Evolutionary conservation across 1,284 basidiomycete genomes (phyloP).

Genomic region (Cutaneotrichosporon sp.): DNA sequence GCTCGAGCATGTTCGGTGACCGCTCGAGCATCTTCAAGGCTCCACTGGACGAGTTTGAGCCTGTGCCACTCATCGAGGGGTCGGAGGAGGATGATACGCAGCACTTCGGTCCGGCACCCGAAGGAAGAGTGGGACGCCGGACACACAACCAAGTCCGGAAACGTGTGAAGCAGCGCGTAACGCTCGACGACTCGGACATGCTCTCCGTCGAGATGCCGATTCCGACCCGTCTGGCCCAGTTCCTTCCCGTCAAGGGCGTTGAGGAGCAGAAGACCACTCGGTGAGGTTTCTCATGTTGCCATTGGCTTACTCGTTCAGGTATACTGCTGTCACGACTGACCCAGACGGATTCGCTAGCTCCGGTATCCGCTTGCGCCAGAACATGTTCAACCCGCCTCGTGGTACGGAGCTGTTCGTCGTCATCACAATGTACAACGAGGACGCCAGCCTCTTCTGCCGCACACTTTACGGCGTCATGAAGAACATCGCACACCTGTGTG

Average conservation of each 20-base stretch:
- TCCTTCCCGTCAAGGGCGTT: constrained; percentile 73
- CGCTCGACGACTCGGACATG: constrained; percentile 63
- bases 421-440: constrained; percentile 96
- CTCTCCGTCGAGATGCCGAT: constrained; percentile 78
- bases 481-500: constrained; percentile 84
- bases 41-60: constrained; percentile 16
- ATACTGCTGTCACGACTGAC: constrained; percentile 84
- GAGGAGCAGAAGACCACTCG: constrained; percentile 78
- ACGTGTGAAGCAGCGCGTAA: constrained; percentile 50
- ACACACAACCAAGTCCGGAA: constrained; percentile 30
- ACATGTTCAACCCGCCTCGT: constrained; percentile 60
- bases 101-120: constrained; percentile 81
- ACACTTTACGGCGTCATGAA: constrained; percentile 95
- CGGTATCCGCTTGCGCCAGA: constrained; percentile 80
- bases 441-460: constrained; percentile 87
- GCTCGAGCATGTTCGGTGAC: not conserved
- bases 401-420: constrained; percentile 90
- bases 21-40: constrained; percentile 14
- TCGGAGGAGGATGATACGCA: constrained; percentile 47
- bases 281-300: no score
- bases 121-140: constrained; percentile 67
- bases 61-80: constrained; percentile 12
- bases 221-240: constrained; percentile 65
- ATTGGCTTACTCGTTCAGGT: no score
- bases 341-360: constrained; percentile 85